A percentile compares a stretch with the other conserved stretches of the same genome.
Conservation (phyloP, 495 filamentous ascomycete genomes). For the Talaromyces ruber region DNA sequence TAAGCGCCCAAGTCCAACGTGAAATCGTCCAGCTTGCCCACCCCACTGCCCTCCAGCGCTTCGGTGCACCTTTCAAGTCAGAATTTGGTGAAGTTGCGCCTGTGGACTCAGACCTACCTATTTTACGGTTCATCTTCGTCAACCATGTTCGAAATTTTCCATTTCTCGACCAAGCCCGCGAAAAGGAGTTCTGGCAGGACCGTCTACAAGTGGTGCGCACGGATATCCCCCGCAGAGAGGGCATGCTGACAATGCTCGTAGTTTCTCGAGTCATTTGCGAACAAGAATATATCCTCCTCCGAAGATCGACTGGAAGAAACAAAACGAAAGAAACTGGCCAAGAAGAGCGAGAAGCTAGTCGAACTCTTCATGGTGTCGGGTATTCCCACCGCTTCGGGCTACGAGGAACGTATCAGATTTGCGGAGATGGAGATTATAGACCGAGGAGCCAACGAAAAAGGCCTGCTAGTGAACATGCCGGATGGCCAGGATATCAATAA, state of each 20-base stretch:
- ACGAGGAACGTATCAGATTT: slow-evolving; percentile 93
- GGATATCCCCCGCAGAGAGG: background rate
- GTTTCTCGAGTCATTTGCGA: slow-evolving; percentile 98
- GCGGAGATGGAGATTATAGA: slow-evolving; percentile 96
- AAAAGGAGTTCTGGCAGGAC: slow-evolving; percentile 99
- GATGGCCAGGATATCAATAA: slow-evolving; percentile 88
- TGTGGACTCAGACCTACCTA: slow-evolving; percentile 87
- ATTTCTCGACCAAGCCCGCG: slow-evolving; percentile 87
- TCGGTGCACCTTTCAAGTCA: slow-evolving; percentile 90
- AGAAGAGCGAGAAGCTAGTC: slow-evolving; percentile 89
- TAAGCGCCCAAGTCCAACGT: slow-evolving; percentile 76
- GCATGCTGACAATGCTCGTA: slow-evolving; percentile 21
- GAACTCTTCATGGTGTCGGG: slow-evolving; percentile 99
- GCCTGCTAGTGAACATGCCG: slow-evolving; percentile 73
- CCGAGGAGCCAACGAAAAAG: slow-evolving; percentile 81
- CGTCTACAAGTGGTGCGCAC: slow-evolving; percentile 83
- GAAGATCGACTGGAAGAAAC: slow-evolving; percentile 95
- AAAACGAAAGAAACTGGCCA: slow-evolving; percentile 82
- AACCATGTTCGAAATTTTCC: slow-evolving; percentile 97
- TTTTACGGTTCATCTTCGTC: slow-evolving; percentile 94
- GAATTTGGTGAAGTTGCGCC: slow-evolving; percentile 88
- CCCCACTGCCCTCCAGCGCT: slow-evolving; percentile 86
- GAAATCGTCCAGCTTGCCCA: slow-evolving; percentile 91
- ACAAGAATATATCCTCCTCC: slow-evolving; percentile 92
- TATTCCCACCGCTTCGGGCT: slow-evolving; percentile 89